phyloP scores from a whole-genome alignment of 1,284 basidiomycete species.

The Malassezia globosa region DNA sequence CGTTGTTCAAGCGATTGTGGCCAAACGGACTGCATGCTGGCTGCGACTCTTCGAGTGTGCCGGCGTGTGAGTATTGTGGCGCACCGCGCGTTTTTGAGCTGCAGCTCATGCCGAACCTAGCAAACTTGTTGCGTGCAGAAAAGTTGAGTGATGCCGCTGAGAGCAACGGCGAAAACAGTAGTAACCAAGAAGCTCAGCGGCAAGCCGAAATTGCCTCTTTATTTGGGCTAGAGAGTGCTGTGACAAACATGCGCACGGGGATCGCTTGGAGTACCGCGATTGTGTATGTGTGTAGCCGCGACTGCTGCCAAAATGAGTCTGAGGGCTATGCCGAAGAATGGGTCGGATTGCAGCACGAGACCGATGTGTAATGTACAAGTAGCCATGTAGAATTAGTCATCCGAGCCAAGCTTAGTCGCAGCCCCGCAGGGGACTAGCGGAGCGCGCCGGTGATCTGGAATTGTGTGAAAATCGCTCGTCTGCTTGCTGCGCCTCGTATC shows the following conservation, averaged over 20 bases:
- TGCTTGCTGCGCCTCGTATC: too few relatives aligned
- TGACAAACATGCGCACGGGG: conserved; percentile 21
- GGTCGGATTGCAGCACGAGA: conserved; percentile 30
- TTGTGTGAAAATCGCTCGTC: too few relatives aligned
- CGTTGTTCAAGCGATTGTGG: conserved; percentile 32
- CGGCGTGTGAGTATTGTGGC: conserved; percentile 32
- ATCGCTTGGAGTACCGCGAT: conserved; percentile 40
- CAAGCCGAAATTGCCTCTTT: conserved; percentile 31
- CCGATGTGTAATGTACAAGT: conserved; percentile 16
- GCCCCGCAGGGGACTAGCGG: too few relatives aligned
- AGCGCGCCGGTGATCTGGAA: too few relatives aligned
- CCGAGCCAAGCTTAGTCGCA: background rate
- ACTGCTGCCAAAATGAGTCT: conserved; percentile 21
- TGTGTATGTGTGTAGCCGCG: conserved; percentile 36
- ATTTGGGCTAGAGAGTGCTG: conserved; percentile 19
- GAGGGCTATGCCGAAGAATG: conserved; percentile 35
- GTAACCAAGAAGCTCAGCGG: conserved; percentile 19
- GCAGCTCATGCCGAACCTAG: conserved; percentile 46
- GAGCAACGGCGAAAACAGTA: conserved; percentile 1
- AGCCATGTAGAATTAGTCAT: background rate
- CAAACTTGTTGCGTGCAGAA: conserved; percentile 31
- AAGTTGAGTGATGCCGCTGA: conserved; percentile 14
- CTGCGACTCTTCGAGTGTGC: conserved; percentile 14
- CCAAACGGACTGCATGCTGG: conserved; percentile 10
- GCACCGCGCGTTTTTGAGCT: conserved; percentile 34